Conservation (phyloP, 2,329 filamentous ascomycete species). For the Aspergillus phoenicis region DNA sequence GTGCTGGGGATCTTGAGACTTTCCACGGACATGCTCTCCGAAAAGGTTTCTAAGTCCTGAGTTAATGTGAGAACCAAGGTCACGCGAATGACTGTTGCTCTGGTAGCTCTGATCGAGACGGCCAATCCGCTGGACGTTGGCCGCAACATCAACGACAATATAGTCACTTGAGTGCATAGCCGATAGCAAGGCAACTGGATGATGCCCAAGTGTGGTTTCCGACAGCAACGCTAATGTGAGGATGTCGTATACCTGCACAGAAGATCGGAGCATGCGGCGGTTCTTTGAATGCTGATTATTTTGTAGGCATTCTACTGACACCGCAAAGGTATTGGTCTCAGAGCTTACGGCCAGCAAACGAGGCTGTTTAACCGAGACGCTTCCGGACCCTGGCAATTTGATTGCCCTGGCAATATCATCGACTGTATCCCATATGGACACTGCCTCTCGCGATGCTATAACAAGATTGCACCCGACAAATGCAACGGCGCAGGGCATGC, state of each 20-base stretch:
- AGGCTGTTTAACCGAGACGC: slow-evolving; percentile 13
- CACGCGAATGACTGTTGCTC: slow-evolving; percentile 23
- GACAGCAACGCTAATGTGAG: slow-evolving; percentile 62
- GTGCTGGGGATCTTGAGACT: not conserved
- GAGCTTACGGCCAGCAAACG: slow-evolving; percentile 67
- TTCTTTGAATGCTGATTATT: slow-evolving; percentile 42
- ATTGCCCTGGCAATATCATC: slow-evolving; percentile 72
- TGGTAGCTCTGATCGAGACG: slow-evolving; percentile 30
- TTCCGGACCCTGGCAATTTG: slow-evolving; percentile 53
- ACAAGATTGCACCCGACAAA: slow-evolving; percentile 76
- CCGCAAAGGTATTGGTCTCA: slow-evolving; percentile 65
- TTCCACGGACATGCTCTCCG: slow-evolving; percentile 18
- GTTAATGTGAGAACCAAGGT: slow-evolving; percentile 28
- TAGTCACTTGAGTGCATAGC: slow-evolving; percentile 69
- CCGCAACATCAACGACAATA: slow-evolving; percentile 72
- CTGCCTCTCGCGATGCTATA: slow-evolving; percentile 70
- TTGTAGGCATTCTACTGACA: slow-evolving; percentile 51
- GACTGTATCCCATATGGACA: slow-evolving; percentile 78
- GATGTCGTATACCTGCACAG: slow-evolving; percentile 68
- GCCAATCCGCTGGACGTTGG: slow-evolving; percentile 62
- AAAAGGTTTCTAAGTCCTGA: slow-evolving; percentile 41
- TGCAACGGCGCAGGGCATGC: slow-evolving; percentile 66
- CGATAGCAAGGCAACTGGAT: slow-evolving; percentile 69
- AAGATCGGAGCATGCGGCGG: slow-evolving; percentile 46
- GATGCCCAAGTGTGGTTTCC: slow-evolving; percentile 55